Evolutionary conservation across 345 rosid species (phyloP).

Genomic region (Brassica cretica): DNA sequence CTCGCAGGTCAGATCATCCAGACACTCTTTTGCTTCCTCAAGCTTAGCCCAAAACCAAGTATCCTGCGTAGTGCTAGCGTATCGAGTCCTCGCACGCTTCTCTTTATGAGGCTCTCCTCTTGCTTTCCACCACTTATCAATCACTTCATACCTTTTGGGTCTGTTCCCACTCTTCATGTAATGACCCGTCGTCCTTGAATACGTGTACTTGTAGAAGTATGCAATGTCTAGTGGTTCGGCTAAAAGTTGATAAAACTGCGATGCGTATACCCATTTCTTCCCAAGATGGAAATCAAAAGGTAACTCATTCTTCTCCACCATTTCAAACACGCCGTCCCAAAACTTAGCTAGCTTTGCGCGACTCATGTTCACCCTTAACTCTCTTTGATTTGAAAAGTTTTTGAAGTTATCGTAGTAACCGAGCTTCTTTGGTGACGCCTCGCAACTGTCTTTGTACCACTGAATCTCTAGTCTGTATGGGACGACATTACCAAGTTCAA

Average conservation of each 20-base stretch:
- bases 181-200: slow-evolving; percentile 43
- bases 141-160: slow-evolving; percentile 62
- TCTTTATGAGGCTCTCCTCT: slow-evolving; percentile 4
- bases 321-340: slow-evolving; percentile 62
- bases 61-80: slow-evolving; percentile 73
- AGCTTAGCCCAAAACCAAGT: slow-evolving; percentile 85
- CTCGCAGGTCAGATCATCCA: slow-evolving; percentile 47
- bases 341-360: slow-evolving; percentile 59
- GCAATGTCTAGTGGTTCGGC: slow-evolving; percentile 85
- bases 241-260: slow-evolving; percentile 67
- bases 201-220: slow-evolving; percentile 46
- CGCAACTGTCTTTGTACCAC: slow-evolving; percentile 61
- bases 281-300: slow-evolving; percentile 62
- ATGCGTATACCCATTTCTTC: slow-evolving; percentile 63
- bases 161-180: slow-evolving; percentile 60
- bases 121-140: slow-evolving; percentile 67
- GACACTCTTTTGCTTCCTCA: slow-evolving; percentile 69
- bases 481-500: slow-evolving; percentile 45
- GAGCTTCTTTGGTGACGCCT: slow-evolving; percentile 48
- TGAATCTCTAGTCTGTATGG: slow-evolving; percentile 59
- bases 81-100: slow-evolving; percentile 44
- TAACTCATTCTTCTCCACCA: slow-evolving; percentile 64
- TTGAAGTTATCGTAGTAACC: slow-evolving; percentile 83
- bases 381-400: slow-evolving; percentile 49
- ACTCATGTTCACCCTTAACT: slow-evolving; percentile 57